These are phyloP conservation scores for Suillus cothurnatus DNA, from an alignment of 768 basidiomycete genomes.

Conservation along the genomic window DNA sequence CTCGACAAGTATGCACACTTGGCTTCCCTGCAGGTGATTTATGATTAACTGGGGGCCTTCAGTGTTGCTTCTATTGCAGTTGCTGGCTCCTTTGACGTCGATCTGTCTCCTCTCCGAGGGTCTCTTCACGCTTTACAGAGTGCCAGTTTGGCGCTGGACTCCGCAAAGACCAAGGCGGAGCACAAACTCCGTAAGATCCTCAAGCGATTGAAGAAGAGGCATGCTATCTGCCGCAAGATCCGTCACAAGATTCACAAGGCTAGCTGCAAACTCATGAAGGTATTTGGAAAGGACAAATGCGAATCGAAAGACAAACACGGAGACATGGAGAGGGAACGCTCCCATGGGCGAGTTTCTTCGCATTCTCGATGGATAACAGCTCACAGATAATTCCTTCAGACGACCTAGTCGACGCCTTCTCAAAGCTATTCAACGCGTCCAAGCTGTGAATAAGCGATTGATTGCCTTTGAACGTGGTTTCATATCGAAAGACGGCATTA, in stretches of 20 bases:
- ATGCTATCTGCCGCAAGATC: slow-evolving; percentile 18
- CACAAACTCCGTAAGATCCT: slow-evolving; percentile 48
- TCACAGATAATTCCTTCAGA: slow-evolving; percentile 17
- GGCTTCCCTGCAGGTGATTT: not conserved
- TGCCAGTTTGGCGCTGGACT: slow-evolving; percentile 56
- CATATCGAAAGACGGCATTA: slow-evolving; percentile 74
- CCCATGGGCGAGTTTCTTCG: not conserved
- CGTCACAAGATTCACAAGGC: slow-evolving; percentile 29
- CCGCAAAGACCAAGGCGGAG: slow-evolving; percentile 59
- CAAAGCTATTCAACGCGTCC: slow-evolving; percentile 60
- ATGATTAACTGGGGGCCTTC: not conserved
- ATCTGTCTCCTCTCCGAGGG: slow-evolving; percentile 45
- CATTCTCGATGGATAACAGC: not conserved
- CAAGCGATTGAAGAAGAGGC: slow-evolving; percentile 35
- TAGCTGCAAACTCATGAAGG: slow-evolving; percentile 39
- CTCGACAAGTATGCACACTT: slow-evolving; percentile 46
- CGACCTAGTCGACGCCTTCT: slow-evolving; percentile 46
- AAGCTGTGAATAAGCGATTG: slow-evolving; percentile 61
- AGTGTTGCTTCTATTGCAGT: slow-evolving; percentile 34
- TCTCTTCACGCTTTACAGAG: slow-evolving; percentile 48
- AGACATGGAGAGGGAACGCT: not conserved
- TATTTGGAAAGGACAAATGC: slow-evolving; percentile 33
- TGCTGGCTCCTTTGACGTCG: slow-evolving; percentile 29
- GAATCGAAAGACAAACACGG: slow-evolving; percentile 12
- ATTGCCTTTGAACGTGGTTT: slow-evolving; percentile 74